Evolutionary conservation across 352 stramenopile species (phyloP).

Genomic region (Nothophytophthora sp.): DNA sequence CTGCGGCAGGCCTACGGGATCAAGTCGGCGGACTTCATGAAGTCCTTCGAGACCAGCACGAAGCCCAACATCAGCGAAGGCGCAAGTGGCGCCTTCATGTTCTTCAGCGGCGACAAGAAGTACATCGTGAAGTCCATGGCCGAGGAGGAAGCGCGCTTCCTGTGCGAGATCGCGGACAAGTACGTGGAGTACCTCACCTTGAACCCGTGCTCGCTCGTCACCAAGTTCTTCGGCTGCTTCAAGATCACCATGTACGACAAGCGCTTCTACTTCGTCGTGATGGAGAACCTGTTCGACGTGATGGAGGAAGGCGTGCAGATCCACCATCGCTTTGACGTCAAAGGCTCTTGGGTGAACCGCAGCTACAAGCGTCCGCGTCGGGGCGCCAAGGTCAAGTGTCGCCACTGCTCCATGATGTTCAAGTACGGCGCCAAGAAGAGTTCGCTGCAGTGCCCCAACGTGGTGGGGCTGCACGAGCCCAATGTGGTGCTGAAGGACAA

Average conservation of each 20-base stretch:
- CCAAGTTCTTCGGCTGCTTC: slow-evolving; percentile 91
- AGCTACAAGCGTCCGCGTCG: slow-evolving; percentile 76
- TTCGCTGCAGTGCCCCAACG: slow-evolving; percentile 74
- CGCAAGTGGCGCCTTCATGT: slow-evolving; percentile 91
- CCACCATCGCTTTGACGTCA: slow-evolving; percentile 91
- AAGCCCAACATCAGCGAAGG: slow-evolving; percentile 91
- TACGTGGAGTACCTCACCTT: slow-evolving; percentile 87
- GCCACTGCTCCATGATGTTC: slow-evolving; percentile 88
- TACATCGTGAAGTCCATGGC: slow-evolving; percentile 93
- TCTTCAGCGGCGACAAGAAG: slow-evolving; percentile 89
- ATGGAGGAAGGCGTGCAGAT: slow-evolving; percentile 67
- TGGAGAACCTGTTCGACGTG: slow-evolving; percentile 91
- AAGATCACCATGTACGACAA: slow-evolving; percentile 90
- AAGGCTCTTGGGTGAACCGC: slow-evolving; percentile 91
- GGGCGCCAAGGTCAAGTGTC: slow-evolving; percentile 82
- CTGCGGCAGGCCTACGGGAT: slow-evolving; percentile 75
- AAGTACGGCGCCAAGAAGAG: slow-evolving; percentile 72
- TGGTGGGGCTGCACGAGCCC: slow-evolving; percentile 76
- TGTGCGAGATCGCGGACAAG: slow-evolving; percentile 82
- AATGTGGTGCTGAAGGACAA: slow-evolving; percentile 91
- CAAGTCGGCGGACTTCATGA: slow-evolving; percentile 57
- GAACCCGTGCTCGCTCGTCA: slow-evolving; percentile 78
- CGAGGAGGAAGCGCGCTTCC: slow-evolving; percentile 77
- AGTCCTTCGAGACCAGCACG: slow-evolving; percentile 79
- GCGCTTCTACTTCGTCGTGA: slow-evolving; percentile 92